Base-by-base conservation (phyloP, 2,329 filamentous ascomycete genomes). In the Aspergillus sojae region DNA sequence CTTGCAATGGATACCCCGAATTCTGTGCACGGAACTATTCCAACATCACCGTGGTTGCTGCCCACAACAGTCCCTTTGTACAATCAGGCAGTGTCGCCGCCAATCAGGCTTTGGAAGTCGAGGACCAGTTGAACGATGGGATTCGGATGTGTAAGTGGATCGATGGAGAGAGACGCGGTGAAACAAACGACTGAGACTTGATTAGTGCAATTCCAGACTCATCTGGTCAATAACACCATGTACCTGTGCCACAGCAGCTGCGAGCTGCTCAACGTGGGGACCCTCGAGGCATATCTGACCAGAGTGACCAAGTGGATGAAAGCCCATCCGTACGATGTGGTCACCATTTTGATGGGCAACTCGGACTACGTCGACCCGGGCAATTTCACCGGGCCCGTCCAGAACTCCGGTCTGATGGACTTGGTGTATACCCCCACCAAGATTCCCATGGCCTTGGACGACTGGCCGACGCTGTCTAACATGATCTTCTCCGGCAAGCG, bases 231-330 rank as follows among this genome's bases (percentile, higher is more conserved):
- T 68, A 79, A 78, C 26, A 86, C 84, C 0, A 77, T 91, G 53
- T 91, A 92, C 77, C 92, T 95, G 71, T 97, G 94, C 78, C 94
- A 97, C 77, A 92, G 91, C 1, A 89, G 86, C 53, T 97, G 94
- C 78, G 86, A 93, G 68, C 81, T 97, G 3, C 85, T 97, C 36
- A 89, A 97, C 69, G 91, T 86, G 2, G 94, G 94, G 0, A 89
- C 91, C 9, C 90, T 95, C 57, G 87, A 89, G 60, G 81, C 86
- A 50, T 95, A 92, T 81, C 87, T 97, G 39, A 81, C 81, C 7
- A 83, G 82, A 0, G 90, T 97, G 14, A 83, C 83, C 41, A 76
- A 81, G 50, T 97, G 94, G 94, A 87, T 97, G 2, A 83, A 85
- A 7, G 70, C 74, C 0, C 88, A 97, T 70, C 93, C 93, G 0